Base-by-base conservation (phyloP, 768 basidiomycete species). In the Suillus bovinus region DNA sequence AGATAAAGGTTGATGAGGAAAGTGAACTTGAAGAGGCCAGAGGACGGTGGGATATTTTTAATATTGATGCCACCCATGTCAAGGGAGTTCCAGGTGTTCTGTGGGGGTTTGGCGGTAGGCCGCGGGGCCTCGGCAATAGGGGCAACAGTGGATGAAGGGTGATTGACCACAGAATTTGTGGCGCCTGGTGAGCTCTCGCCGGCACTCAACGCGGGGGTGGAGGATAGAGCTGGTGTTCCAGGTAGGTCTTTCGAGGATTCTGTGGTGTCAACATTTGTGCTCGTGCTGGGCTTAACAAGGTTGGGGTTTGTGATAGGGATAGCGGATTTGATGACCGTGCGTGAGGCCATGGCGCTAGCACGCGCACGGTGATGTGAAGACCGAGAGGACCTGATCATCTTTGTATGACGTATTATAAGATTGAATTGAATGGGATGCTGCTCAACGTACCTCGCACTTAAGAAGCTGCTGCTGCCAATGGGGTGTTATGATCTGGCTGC, bases 41-140 rank as follows among this genome's bases (percentile, higher is more conserved):
- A 90, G 8, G 78, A 81, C 6, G 87, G 78, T 39, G 96, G 92
- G 57, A 99, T 82, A 66, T 90, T 93, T 82, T 96, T 96, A 72
- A 99, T 87, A 66, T 87, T 86, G 67, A 97, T 88, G 17, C 97
- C 97, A 59, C 97, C 96, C 87, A 99, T 93, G 77, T 99, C 97
- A 54, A 99, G 79, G 22, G 93, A 92, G 33, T 78, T 89, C 96
- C 96, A 99, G 13, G 84, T 86, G 75, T 86, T 91, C 71, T 86
- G 84, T 53, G 90, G 86, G 8, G 88, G 86, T 65, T 85, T 84
- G 49, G 84, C 82, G 5, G 86, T 86, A 27, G 86, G 86, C 69
- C 89, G 84, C 49, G 87, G 83, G 24, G 84, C 82, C 71, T 87
- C 86, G 33, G 86, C 80, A 46, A 90, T 80, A 22, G 93, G 91